Evolutionary conservation across 1,284 basidiomycete genomes (phyloP), one percentile per base, ranked within the genome.

Genomic region (Tilletia walkeri): DNA sequence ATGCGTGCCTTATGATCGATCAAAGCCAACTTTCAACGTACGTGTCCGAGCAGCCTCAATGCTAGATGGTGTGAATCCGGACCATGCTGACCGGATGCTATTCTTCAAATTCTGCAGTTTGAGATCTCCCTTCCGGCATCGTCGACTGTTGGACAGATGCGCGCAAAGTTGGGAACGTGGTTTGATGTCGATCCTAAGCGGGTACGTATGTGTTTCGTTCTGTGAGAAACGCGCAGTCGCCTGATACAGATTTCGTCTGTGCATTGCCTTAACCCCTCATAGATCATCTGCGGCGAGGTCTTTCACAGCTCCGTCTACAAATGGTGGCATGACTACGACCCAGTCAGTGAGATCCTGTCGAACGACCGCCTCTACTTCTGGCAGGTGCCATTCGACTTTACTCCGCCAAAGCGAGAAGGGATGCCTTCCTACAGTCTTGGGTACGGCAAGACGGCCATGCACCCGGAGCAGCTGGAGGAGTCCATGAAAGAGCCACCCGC

Each of bases 1-100:
- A 70, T 95, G 92, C 81, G 86, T 97, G 47, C 93, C 95, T 5
- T 90, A 89, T 86, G 91, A 94, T 80, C 68, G 86, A 5, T 84
- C 84, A 7, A 70, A 72, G 67, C 20, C 24, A 6, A 49, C 67
- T 5, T 41, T 68, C 30, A 56, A 59, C 24, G 66, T 54, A 36
- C 18, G 65, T 66, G n/a, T 63, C 12, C 12, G 36, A 18, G 14
- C 12, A 24, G 38, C 36, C n/a, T 30, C 5, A 30, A 24, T 24
- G 2, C 14, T 20, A 14, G 54, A 5, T 34, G 20, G 5, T 20
- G 20, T 30, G n/a, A 45, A 45, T 45, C 41, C 1, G 41, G 24
- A 30, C 24, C 14, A 14, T 45, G 41, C 16, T 34, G 54, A 56
- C n/a, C 24, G 20, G 20, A 34, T 30, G 24, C 18, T 34, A 5